A percentile compares a stretch with the other conserved stretches of the same genome.
Conservation (phyloP, 345 rosid genomes). For the Stellera chamaejasme region DNA sequence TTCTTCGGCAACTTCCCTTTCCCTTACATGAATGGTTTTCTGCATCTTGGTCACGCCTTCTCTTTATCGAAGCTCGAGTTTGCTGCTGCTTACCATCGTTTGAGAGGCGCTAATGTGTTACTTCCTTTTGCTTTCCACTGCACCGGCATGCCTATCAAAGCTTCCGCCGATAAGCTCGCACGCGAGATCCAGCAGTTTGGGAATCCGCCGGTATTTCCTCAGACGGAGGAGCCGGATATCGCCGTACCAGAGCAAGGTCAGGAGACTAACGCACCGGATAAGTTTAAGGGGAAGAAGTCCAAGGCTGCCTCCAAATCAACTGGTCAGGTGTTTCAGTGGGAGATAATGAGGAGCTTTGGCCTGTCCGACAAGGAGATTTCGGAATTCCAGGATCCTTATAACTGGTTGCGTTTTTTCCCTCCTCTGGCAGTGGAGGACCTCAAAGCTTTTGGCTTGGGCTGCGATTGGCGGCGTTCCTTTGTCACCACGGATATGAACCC, state of each 20-base stretch:
- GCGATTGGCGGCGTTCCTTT: conserved; percentile 92
- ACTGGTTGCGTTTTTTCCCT: conserved; percentile 78
- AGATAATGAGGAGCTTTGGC: conserved; percentile 92
- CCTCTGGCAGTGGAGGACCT: conserved; percentile 71
- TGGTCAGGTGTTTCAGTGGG: conserved; percentile 82
- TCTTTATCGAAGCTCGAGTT: conserved; percentile 36
- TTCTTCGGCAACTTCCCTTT: conserved; percentile 17
- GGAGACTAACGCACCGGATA: conserved; percentile 34
- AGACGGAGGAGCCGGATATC: conserved; percentile 28
- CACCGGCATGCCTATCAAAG: conserved; percentile 98
- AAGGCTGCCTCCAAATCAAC: conserved; percentile 82
- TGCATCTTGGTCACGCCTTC: conserved; percentile 15
- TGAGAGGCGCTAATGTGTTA: conserved; percentile 80
- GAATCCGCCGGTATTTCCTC: conserved; percentile 57
- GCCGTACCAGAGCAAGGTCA: conserved; percentile 17
- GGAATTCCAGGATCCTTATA: conserved; percentile 58
- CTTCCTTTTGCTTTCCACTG: conserved; percentile 90
- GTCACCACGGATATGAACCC: conserved; percentile 80
- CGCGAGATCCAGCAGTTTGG: conserved; percentile 70
- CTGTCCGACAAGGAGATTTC: conserved; percentile 62
- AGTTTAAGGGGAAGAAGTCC: conserved; percentile 81
- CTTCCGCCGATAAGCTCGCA: conserved; percentile 84
- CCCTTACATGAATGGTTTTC: conserved; percentile 16
- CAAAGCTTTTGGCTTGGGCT: conserved; percentile 79
- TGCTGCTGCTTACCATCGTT: conserved; percentile 84